Percentiles rank a stretch among this genome's conserved stretches.
Conservation (phyloP, 352 stramenopile species). For the Phytopythium montanum region DNA sequence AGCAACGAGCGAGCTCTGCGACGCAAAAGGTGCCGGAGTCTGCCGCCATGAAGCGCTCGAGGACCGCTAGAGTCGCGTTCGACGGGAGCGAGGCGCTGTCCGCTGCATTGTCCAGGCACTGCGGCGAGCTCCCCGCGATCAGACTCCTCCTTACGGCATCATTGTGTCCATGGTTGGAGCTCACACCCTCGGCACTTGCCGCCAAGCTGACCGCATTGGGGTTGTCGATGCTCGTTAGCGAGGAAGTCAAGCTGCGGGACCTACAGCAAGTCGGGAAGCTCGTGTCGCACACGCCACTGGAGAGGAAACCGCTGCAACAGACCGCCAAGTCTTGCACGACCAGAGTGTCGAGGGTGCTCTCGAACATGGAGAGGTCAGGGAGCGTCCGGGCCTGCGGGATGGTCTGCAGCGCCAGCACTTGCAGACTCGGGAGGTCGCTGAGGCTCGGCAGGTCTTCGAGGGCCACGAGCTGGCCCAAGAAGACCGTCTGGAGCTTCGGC, state of each 20-base stretch:
- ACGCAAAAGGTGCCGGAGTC: background rate
- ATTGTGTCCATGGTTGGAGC: background rate
- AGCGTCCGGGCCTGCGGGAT: conserved; percentile 14
- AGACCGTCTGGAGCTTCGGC: conserved; percentile 20
- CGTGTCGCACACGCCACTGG: conserved; percentile 20
- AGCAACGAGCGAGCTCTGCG: background rate
- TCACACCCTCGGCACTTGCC: background rate
- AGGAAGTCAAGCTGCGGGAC: background rate
- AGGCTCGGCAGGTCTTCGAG: conserved; percentile 12
- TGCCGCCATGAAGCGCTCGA: background rate
- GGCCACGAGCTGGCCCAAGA: conserved; percentile 17
- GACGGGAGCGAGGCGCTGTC: background rate
- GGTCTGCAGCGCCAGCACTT: conserved; percentile 17
- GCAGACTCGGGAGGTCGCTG: conserved; percentile 10
- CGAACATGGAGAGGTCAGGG: conserved; percentile 15
- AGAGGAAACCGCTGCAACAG: conserved; percentile 29
- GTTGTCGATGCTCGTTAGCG: background rate
- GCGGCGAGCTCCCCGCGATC: background rate
- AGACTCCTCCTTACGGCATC: background rate
- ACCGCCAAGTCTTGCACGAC: conserved; percentile 18
- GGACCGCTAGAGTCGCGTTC: background rate
- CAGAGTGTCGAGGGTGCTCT: conserved; percentile 17
- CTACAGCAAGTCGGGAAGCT: conserved; percentile 23
- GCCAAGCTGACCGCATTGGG: background rate
- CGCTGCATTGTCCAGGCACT: background rate